Evolutionary conservation across 768 basidiomycete species (phyloP), one percentile per base, ranked within the genome.

Genomic region (Suillus tomentosus): DNA sequence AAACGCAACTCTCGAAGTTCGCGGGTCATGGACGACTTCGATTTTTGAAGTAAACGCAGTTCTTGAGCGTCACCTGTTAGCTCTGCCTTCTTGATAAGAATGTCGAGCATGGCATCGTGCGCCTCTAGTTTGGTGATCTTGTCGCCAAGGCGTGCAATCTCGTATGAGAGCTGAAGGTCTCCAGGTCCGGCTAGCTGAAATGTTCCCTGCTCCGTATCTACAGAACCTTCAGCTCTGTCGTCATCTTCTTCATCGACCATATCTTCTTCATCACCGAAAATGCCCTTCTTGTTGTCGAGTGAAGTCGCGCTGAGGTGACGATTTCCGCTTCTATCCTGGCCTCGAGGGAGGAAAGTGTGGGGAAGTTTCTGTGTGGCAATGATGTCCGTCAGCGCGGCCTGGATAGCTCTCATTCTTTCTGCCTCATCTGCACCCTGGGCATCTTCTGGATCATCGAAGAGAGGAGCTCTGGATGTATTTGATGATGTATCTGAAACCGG

Each of bases 381-480:
- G 73, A 99, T 98, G 72, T 96, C 94, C 11, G 93, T 95, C 66
- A 99, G 80, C 5, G 97, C 97, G 9, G 95, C 95, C 70, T 95
- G 95, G 22, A 99, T 97, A 3, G 96, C 96, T 70, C 95, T 94
- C 87, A 99, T 97, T 45, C 94, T 83, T 68, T 90, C 84, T 60
- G 90, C 85, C 74, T 96, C 90, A 55, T 85, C 87, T 66, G 78
- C 79, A 64, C 81, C 85, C 65, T 65, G 76, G 3, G 68, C 73
- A 64, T 94, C 90, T 65, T 91, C 89, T 1, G 90, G 88, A 69
- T 93, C 91, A 67, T 90, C 86, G 66, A 96, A 95, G 24, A 96
- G 80, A 9, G 92, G 92, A 0, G 89, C 87, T 53, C 92, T 82
- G 2, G 85, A 76, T n/a, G 82, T 77, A 31, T 86, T 82, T 1